A percentile compares a stretch with the other conserved stretches of the same genome.
Conservation (phyloP, 495 filamentous ascomycete genomes). For the Hypoxylon rickii region DNA sequence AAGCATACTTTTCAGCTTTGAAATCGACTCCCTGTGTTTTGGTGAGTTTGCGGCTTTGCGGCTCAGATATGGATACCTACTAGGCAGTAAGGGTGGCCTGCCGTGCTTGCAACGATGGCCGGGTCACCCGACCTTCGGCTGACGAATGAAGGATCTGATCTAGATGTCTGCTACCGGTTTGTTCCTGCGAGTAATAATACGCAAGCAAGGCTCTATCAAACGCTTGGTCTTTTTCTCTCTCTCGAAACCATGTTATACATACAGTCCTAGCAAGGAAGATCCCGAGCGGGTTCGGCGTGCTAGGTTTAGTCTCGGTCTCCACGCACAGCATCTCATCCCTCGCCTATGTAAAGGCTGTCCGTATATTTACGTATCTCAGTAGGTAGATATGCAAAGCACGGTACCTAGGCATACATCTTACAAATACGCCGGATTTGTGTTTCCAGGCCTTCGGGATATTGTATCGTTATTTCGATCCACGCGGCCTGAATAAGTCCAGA, state of each 20-base stretch:
- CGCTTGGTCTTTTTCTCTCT: constrained; percentile 10
- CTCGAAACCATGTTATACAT: constrained; percentile 1
- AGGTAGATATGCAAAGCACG: neutral
- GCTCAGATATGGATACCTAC: constrained; percentile 10
- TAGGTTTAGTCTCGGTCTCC: too few relatives aligned
- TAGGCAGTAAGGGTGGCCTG: constrained; percentile 19
- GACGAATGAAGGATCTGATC: constrained; percentile 24
- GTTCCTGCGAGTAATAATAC: constrained; percentile 25
- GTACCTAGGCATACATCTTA: neutral
- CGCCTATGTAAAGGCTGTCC: too few relatives aligned
- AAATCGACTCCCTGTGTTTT: constrained; percentile 13
- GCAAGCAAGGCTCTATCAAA: constrained; percentile 13
- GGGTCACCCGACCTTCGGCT: constrained; percentile 30
- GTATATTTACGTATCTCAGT: neutral
- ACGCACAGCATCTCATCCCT: too few relatives aligned
- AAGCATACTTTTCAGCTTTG: neutral
- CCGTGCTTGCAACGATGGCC: constrained; percentile 18
- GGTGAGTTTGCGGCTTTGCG: neutral
- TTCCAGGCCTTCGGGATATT: constrained; percentile 12
- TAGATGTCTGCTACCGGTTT: constrained; percentile 6
- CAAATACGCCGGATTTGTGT: constrained; percentile 12
- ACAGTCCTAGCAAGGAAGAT: constrained; percentile 4
- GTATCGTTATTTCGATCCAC: neutral
- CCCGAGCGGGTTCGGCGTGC: constrained; percentile 7
- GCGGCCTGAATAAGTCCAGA: neutral